Evolutionary conservation across 768 basidiomycete genomes (phyloP), one percentile per base, ranked within the genome.

Genomic region (Termitomyces sp.): DNA sequence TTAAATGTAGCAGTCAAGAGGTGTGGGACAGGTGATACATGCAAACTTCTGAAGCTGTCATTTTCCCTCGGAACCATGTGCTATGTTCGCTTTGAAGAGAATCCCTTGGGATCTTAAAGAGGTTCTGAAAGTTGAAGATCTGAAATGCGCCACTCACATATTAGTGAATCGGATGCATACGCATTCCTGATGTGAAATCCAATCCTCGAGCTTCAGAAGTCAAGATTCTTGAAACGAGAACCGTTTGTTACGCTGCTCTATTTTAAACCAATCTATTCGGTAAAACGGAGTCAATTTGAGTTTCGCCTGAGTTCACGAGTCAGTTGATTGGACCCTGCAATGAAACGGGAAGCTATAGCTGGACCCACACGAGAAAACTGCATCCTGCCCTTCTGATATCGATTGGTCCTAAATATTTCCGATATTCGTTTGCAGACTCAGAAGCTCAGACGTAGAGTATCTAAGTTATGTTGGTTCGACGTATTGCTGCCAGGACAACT

Each of bases 21-120:
- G 37, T 37, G 29, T 5, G 46, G 56, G 37, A 9, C 56, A 57
- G 56, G 56, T 57, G 56, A 57, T 37, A 29, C 56, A 57, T 47
- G 29, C 56, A 40, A 32, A 8, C 11, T 31, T 36, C 2, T 11
- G n/a, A 14, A 49, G 38, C 17, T 37, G 38, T n/a, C 57, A 50
- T 42, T 7, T 49, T 58, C 32, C 8, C 25, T 36, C 7, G 14
- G 6, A 15, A 42, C 4, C 57, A 50, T 51, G 57, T 59, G 49
- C 32, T 59, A 51, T 56, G 32, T 4, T 50, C 34, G 29, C 11
- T 43, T 32, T n/a, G 40, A 31, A 34, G 7, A 32, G 20, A 56
- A 34, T 20, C 12, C 1, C 42, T 56, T 20, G 15, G 40, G 15
- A 29, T 42, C 29, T 4, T 2, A n/a, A 12, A 25, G 47, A 40